Base-by-base conservation (phyloP, 179 eudicot genomes). In the Amaranthus tricolor region DNA sequence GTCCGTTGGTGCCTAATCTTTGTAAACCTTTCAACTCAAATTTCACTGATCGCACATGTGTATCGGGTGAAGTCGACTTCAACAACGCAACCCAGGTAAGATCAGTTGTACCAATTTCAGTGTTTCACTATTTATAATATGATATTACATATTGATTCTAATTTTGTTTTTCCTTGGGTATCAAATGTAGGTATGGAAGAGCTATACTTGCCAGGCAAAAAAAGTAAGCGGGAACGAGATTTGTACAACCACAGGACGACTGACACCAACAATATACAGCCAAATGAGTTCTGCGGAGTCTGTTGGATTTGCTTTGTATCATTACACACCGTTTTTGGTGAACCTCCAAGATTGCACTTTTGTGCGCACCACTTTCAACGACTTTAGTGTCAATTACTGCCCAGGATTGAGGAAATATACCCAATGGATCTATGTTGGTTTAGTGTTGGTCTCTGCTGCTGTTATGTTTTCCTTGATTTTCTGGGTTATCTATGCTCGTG, bases 121-220 rank as follows among this genome's bases (percentile, higher is more conserved):
- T n/a, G n/a, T n/a, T n/a, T n/a, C n/a, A n/a, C n/a, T n/a, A n/a
- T n/a, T n/a, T n/a, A n/a, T n/a, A n/a, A n/a, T n/a, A n/a, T n/a
- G n/a, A n/a, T n/a, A n/a, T n/a, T n/a, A n/a, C n/a, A n/a, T n/a
- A n/a, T n/a, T n/a, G n/a, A n/a, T n/a, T 11, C 7, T 2, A 5
- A 17, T 8, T 6, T 15, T 15, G 7, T 66, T 10, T 65, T 43
- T 5, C n/a, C n/a, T n/a, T 51, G 1, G 49, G 59, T 57, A 11
- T 44, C 53, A 64, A 12, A 70, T 74, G 65, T 80, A 91, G 96
- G 93, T 79, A 5, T 91, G 93, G 93, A 89, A 77, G 80, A 84
- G 71, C 58, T 89, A 76, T 57, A 73, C 78, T 8, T 91, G 96
- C 64, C 75, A 89, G 72, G 73, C 81, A 15, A 82, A 81, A 21